phyloP scores from a whole-genome alignment of 805 yeast genomes.

The Lachancea kluyveri region DNA sequence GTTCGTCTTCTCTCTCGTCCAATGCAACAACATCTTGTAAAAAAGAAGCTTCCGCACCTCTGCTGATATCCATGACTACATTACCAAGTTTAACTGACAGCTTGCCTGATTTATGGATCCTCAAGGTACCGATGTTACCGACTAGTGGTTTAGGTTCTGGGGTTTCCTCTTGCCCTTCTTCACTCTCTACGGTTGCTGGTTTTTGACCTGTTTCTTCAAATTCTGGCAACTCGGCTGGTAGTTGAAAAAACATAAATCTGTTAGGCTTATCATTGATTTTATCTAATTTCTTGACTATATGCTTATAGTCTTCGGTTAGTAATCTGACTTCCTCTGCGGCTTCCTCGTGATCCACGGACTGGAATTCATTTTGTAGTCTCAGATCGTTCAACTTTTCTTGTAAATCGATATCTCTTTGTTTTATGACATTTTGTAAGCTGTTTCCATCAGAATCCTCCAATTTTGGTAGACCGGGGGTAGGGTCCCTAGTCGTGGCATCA shows the following conservation, averaged over 20 bases:
- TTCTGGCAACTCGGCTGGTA: slow-evolving; percentile 34
- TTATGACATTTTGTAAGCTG: slow-evolving; percentile 14
- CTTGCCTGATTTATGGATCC: slow-evolving; percentile 81
- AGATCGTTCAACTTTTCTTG: slow-evolving; percentile 27
- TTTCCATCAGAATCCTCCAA: slow-evolving; percentile 21
- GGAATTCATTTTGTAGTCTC: slow-evolving; percentile 23
- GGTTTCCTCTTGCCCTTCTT: slow-evolving; percentile 9
- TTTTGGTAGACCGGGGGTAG: slow-evolving; percentile 19
- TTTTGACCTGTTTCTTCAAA: slow-evolving; percentile 20
- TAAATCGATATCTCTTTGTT: slow-evolving; percentile 21
- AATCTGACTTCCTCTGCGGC: slow-evolving; percentile 32
- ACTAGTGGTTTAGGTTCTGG: slow-evolving; percentile 13
- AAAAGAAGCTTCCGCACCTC: slow-evolving; percentile 64
- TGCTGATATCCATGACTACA: slow-evolving; percentile 57
- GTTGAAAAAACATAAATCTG: slow-evolving; percentile 33
- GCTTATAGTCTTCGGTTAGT: slow-evolving; percentile 35
- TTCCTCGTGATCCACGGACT: slow-evolving; percentile 30
- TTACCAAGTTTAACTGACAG: slow-evolving; percentile 69
- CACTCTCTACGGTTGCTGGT: slow-evolving; percentile 12
- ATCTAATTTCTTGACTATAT: slow-evolving; percentile 27
- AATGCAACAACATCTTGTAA: slow-evolving; percentile 66
- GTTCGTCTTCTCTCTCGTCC: slow-evolving; percentile 38
- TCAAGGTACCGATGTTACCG: slow-evolving; percentile 68
- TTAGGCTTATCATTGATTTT: slow-evolving; percentile 30
- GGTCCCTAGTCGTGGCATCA: slow-evolving; percentile 21